Evolutionary conservation across 73 alveolate genomes (phyloP).

Genomic region (Blepharisma stoltei): DNA sequence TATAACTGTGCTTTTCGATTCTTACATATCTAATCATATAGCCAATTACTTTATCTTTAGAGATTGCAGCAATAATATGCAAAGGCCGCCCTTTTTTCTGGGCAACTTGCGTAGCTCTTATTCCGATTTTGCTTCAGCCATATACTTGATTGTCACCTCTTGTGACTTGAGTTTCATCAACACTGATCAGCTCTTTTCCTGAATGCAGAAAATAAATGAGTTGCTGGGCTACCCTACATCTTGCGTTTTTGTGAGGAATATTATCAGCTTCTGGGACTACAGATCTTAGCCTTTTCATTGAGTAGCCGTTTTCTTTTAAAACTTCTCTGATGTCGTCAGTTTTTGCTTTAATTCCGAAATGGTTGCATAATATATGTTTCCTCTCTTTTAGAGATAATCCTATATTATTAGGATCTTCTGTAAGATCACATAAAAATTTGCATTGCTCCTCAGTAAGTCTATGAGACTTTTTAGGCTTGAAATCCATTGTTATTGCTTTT

Average conservation of each 20-base stretch:
- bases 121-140: background rate
- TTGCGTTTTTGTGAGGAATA: background rate
- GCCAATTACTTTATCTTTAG: background rate
- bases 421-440: background rate
- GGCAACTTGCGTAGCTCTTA: background rate
- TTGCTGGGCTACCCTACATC: background rate
- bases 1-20: background rate
- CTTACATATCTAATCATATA: background rate
- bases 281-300: background rate
- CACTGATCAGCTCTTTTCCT: background rate
- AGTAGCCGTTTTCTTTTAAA: background rate
- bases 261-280: background rate
- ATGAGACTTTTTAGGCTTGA: background rate
- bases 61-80: background rate
- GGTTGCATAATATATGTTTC: background rate
- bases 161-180: slow-evolving; percentile 8
- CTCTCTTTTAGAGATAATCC: background rate
- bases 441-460: background rate
- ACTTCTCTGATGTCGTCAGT: background rate
- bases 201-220: background rate
- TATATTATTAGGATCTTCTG: background rate
- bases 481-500: background rate
- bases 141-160: background rate
- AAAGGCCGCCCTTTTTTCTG: background rate
- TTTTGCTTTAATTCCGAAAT: background rate